Evolutionary conservation across 345 rosid species (phyloP), one percentile per base, ranked within the genome.

Genomic region (Laguncularia racemosa): DNA sequence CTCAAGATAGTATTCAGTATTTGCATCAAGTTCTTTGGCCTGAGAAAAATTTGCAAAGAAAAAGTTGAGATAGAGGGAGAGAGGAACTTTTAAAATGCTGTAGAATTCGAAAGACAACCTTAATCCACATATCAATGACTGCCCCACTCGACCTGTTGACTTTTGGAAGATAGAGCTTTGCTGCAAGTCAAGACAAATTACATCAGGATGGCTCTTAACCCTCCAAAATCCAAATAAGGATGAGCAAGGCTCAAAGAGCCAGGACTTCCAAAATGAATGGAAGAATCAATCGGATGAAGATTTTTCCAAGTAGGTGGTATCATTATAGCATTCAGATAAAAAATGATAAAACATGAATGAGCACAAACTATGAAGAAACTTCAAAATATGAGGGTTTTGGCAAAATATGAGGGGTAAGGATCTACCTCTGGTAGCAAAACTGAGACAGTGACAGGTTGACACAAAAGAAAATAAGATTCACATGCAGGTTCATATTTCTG

Each of bases 1-100:
- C 54, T 93, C 95, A 16, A 87, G 52, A 57, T 80, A 89, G 67
- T 68, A 76, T 12, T 86, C 88, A 0, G 95, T 67, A 65, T 79
- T 80, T 54, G 85, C 81, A 64, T 86, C 90, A 16, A 89, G 81
- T 54, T 93, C 96, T 73, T 82, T 83, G 52, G 91, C 95, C 99
- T 89, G 61, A 28, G 59, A 44, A 18, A 46, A 20, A 16, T 21
- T 45, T 48, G 16, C 44, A 46, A 9, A 53, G 12, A 50, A 60
- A 59, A 53, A 67, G 68, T 1, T 43, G 40, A 55, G 21, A 44
- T 0, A 26, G 61, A 50, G 15, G 48, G 44, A 60, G 10, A 38
- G 38, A 57, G 47, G 1, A 9, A 33, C 6, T 33, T 26, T 6
- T 7, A 52, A 15, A 44, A 44, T 2, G 16, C 45, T 50, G 21